Evolutionary conservation across 768 basidiomycete species (phyloP).

Genomic region (Royoungia palumana): DNA sequence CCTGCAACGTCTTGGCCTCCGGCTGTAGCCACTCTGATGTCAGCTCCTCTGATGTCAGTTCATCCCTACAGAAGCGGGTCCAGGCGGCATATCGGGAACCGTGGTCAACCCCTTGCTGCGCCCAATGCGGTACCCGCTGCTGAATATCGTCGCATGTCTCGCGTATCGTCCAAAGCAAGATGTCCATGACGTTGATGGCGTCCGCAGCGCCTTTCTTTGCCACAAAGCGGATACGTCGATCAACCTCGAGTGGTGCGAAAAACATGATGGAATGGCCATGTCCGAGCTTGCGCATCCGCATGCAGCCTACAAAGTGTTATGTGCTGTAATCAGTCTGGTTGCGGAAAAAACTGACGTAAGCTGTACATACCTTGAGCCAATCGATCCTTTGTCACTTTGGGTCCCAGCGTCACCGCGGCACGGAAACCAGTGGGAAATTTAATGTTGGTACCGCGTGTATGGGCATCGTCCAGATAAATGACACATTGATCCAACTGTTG

Average conservation of each 20-base stretch:
- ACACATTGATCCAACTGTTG: constrained; percentile 35
- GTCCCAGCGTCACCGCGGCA: constrained; percentile 38
- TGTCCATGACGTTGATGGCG: constrained; percentile 24
- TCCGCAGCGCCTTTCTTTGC: constrained; percentile 6
- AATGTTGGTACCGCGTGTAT: constrained; percentile 39
- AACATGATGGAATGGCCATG: constrained; percentile 47
- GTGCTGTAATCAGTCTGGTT: background rate
- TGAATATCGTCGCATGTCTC: constrained; percentile 44
- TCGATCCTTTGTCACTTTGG: constrained; percentile 37
- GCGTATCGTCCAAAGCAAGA: constrained; percentile 43
- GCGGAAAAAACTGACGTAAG: background rate
- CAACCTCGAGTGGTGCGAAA: constrained; percentile 43
- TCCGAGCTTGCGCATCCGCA: constrained; percentile 52
- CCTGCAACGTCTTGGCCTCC: constrained; percentile 37
- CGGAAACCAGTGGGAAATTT: constrained; percentile 33
- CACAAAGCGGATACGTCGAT: constrained; percentile 33
- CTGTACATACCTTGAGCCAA: constrained; percentile 31
- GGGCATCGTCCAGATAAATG: constrained; percentile 39
- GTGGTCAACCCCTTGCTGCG: constrained; percentile 33
- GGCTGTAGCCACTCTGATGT: constrained; percentile 36
- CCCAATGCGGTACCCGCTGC: constrained; percentile 41
- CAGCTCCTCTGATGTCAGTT: background rate
- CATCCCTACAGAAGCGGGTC: constrained; percentile 6
- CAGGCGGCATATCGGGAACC: constrained; percentile 14
- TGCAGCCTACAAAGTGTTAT: constrained; percentile 47